These are phyloP conservation scores for Cucumis sativus DNA, from an alignment of 306 rosid species.

Conservation along the genomic window DNA sequence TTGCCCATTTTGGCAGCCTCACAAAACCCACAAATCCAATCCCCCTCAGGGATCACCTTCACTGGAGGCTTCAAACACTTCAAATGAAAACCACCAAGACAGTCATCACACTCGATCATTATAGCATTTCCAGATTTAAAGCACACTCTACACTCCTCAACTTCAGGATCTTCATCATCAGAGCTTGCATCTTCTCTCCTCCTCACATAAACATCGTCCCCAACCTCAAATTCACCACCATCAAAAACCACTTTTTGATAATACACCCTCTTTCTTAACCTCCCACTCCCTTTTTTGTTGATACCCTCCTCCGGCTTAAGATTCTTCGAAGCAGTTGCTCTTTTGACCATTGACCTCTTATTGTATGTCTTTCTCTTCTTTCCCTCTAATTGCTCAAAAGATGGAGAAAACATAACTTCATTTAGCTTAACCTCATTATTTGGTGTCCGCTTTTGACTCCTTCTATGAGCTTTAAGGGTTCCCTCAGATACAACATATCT, in stretches of 20 bases:
- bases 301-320: neutral
- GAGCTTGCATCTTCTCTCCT: constrained; percentile 65
- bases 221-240: constrained; percentile 72
- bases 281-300: neutral
- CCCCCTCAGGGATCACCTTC: constrained; percentile 77
- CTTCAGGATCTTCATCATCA: constrained; percentile 50
- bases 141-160: constrained; percentile 73
- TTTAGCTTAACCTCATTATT: constrained; percentile 11
- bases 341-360: constrained; percentile 26
- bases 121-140: constrained; percentile 36
- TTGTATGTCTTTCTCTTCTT: constrained; percentile 39
- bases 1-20: constrained; percentile 56
- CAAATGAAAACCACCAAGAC: constrained; percentile 81
- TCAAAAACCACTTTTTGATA: constrained; percentile 68
- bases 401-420: constrained; percentile 24
- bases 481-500: neutral
- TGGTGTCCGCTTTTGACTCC: neutral
- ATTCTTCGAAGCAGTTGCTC: constrained; percentile 26
- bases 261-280: constrained; percentile 27
- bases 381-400: constrained; percentile 40
- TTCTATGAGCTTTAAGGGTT: neutral
- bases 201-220: constrained; percentile 65
- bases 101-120: constrained; percentile 91
- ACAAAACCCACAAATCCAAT: constrained; percentile 69
- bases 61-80: constrained; percentile 74